These are phyloP conservation scores for Leptographium wingfieldii DNA, from an alignment of 2,329 filamentous ascomycete species.

Conservation along the genomic window DNA sequence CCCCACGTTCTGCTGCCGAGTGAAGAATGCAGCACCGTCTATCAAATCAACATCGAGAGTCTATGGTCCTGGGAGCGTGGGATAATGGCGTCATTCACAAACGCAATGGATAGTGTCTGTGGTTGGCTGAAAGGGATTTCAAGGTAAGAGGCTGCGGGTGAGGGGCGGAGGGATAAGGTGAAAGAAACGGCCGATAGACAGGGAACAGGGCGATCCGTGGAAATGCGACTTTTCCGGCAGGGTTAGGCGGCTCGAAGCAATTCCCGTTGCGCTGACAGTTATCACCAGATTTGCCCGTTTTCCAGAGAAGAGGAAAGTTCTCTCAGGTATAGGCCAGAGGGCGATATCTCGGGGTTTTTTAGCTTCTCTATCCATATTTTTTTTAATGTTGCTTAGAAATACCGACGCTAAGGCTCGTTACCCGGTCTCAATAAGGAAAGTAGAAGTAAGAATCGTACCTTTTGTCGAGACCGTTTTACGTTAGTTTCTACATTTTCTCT, in stretches of 20 bases:
- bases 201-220: background rate
- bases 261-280: background rate
- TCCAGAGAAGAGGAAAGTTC: background rate
- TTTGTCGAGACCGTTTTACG: background rate
- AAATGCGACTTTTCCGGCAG: background rate
- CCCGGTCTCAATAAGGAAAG: background rate
- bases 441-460: background rate
- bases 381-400: slow-evolving; percentile 8
- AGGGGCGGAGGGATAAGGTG: background rate
- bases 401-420: slow-evolving; percentile 1
- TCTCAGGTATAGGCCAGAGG: background rate
- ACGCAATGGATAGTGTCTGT: slow-evolving; percentile 10
- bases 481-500: background rate
- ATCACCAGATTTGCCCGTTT: background rate
- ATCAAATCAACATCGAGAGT: slow-evolving; percentile 3
- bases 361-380: background rate
- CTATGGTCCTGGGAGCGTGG: background rate
- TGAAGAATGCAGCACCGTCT: background rate
- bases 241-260: background rate
- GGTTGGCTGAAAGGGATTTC: background rate
- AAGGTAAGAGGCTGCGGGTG: background rate
- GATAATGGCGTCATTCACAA: slow-evolving; percentile 13
- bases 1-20: slow-evolving; percentile 3
- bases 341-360: slow-evolving; percentile 3
- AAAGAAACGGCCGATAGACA: background rate